phyloP scores from a whole-genome alignment of 2,329 filamentous ascomycete genomes.

The Pyrenochaeta sp. region DNA sequence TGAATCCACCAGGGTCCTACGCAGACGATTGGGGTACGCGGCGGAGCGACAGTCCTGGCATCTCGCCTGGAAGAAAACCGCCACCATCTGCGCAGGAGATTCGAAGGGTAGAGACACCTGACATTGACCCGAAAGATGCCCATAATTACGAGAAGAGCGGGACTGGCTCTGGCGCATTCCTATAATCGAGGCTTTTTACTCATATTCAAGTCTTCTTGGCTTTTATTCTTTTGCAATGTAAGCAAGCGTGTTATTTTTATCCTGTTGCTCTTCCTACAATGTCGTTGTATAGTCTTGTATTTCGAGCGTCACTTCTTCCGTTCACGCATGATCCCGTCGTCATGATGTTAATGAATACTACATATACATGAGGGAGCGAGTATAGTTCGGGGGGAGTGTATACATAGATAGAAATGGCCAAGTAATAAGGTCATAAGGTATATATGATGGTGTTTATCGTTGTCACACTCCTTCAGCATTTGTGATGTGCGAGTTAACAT shows the following conservation, averaged over 20 bases:
- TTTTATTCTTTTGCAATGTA: not conserved
- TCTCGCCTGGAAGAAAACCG: constrained; percentile 13
- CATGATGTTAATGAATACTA: not conserved
- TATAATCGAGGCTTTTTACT: not conserved
- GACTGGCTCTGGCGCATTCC: constrained; percentile 1
- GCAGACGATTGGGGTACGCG: constrained; percentile 22
- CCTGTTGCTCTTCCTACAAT: not conserved
- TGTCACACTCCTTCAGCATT: not conserved
- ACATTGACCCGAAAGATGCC: constrained; percentile 7
- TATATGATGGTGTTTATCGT: not conserved
- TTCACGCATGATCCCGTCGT: not conserved
- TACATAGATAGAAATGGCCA: not conserved
- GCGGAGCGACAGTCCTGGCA: constrained; percentile 13
- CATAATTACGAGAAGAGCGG: constrained; percentile 16
- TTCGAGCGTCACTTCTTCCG: not conserved
- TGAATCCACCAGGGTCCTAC: constrained; percentile 23
- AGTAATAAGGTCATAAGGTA: not conserved
- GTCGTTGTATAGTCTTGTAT: not conserved
- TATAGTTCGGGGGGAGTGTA: not conserved
- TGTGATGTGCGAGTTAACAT: not conserved
- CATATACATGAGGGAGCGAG: not conserved
- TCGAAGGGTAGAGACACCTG: constrained; percentile 16
- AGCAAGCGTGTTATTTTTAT: not conserved
- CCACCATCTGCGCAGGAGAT: constrained; percentile 6
- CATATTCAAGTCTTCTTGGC: not conserved